Evolutionary conservation across 129 eudicot genomes (phyloP), one percentile per base, ranked within the genome.

Genomic region (Flaveria linearis): DNA sequence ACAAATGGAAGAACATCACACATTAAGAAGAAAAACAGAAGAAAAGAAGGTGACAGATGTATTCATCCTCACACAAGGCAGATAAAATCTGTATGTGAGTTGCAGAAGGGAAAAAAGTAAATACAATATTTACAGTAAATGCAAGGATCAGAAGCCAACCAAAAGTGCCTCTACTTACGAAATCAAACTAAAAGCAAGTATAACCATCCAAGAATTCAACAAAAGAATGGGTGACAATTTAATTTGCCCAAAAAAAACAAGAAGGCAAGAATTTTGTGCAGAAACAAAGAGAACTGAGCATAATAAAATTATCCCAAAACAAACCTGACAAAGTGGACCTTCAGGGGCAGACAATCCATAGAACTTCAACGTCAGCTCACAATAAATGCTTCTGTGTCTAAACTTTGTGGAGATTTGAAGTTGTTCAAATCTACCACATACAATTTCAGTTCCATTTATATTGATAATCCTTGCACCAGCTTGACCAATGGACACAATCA

Each of bases 311-410:
- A 68, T 75, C 9, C 12, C 43, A 72, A 74, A 28, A 58, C 85
- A 80, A 73, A 95, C 99, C 99, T 95, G 94, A 20, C 91, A 92
- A 83, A 95, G 93, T 67, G 91, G 86, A 64, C 99, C 99, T 85
- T 95, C 99, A 61, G 99, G 99, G 52, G 97, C 72, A 78, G 93
- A 95, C 69, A 95, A 76, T 56, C 99, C 99, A 82, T 95, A 95
- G 20, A 86, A 91, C 87, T 84, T 92, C 79, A 95, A 76, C 5
- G 88, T 84, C 76, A 91, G 78, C 74, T 95, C 97, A 83, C 99
- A 95, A 63, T 79, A 87, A 75, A 86, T 83, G 86, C 94, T 89
- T 78, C 89, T 82, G 66, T 95, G 90, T 74, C 84, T 95, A 42
- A 91, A 89, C 87, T 95, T 95, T 23, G 97, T 80, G 71, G 91